Percentiles rank a stretch among this genome's conserved stretches.
phyloP scores from a whole-genome alignment of 75 land plant species.

The Sequoia sempervirens region DNA sequence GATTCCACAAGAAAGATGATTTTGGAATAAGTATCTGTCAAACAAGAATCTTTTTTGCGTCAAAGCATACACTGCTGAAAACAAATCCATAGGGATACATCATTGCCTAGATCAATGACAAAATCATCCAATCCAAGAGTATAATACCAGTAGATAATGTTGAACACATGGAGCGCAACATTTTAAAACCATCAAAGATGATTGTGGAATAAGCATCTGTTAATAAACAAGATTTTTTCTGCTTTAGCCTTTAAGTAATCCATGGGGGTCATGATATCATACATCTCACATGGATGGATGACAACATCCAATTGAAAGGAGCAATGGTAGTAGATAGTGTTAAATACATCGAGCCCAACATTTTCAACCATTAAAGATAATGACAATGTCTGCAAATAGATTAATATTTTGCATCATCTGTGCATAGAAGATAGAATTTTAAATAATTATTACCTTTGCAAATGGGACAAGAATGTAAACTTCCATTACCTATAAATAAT shows the following conservation, averaged over 20 bases:
- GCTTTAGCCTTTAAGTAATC: background rate
- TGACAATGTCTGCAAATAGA: background rate
- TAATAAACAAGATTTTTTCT: no score
- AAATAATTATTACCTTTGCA: no score
- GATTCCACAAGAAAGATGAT: background rate
- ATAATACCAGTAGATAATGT: background rate
- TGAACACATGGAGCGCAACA: background rate
- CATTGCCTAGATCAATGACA: background rate
- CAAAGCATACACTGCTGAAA: background rate
- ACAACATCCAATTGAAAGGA: background rate
- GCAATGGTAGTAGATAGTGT: background rate
- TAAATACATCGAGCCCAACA: background rate
- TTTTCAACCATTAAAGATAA: background rate
- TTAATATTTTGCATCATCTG: background rate
- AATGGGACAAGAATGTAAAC: no score
- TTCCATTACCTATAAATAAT: no score
- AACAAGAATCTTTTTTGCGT: background rate
- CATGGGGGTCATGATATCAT: background rate
- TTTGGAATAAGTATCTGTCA: slow-evolving; percentile 1
- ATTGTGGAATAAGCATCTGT: background rate
- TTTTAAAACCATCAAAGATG: background rate
- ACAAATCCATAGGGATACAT: background rate
- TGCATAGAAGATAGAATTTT: background rate
- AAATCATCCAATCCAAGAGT: background rate
- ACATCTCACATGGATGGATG: background rate